These are phyloP conservation scores for Mucor indicus DNA, from an alignment of 371 early-diverging fungal genomes.

Conservation along the genomic window DNA sequence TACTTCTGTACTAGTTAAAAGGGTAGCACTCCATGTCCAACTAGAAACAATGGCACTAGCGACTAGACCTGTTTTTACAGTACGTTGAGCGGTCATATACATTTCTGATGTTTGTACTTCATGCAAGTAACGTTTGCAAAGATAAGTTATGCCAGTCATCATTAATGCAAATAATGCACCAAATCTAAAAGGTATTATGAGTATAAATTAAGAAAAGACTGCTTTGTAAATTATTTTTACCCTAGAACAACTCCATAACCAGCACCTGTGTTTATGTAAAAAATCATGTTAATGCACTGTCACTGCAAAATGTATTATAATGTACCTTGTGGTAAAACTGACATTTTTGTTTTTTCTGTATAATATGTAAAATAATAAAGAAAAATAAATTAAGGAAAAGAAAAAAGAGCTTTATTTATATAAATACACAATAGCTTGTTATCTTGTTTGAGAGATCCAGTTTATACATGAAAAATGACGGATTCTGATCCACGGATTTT, in stretches of 20 bases:
- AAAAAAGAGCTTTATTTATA: too few relatives aligned
- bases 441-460: too few relatives aligned
- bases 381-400: too few relatives aligned
- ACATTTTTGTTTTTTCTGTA: too few relatives aligned
- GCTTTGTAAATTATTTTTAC: constrained; percentile 7
- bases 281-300: too few relatives aligned
- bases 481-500: too few relatives aligned
- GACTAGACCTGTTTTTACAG: constrained; percentile 65
- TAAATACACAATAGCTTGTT: too few relatives aligned
- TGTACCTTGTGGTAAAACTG: too few relatives aligned
- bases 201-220: neutral
- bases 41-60: constrained; percentile 64
- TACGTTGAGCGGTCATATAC: constrained; percentile 66
- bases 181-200: constrained; percentile 25
- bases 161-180: constrained; percentile 57
- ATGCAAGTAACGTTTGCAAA: constrained; percentile 54
- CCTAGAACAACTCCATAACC: constrained; percentile 42
- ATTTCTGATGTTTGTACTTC: constrained; percentile 65
- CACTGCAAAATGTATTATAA: too few relatives aligned
- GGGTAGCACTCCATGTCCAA: constrained; percentile 39
- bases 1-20: constrained; percentile 64
- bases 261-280: too few relatives aligned
- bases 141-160: constrained; percentile 62
- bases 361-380: too few relatives aligned
- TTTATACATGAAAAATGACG: too few relatives aligned